Evolutionary conservation across 306 rosid genomes (phyloP), one percentile per base, ranked within the genome.

Genomic region (Myrica gale): DNA sequence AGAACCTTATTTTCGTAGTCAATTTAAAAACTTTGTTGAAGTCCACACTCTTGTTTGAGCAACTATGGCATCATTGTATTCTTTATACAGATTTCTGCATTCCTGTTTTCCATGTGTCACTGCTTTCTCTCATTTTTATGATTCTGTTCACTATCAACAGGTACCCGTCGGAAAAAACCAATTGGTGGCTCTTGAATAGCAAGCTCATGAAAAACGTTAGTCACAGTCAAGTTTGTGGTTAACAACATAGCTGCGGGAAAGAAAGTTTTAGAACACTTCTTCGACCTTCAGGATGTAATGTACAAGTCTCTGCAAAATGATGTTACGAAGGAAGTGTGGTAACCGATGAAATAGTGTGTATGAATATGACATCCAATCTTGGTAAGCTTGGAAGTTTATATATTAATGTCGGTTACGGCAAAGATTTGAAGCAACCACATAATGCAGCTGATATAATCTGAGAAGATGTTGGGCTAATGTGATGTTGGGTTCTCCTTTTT

Each of bases 61-160:
- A 0, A 2, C 37, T 32, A 32, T 32, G 37, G 51, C 10, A 9
- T 2, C 10, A 48, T 9, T 48, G 16, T 48, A 48, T 15, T 11
- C 0, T 3, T 11, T 58, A 10, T 12, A 21, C 21, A 4, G 65
- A 57, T 21, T 8, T 10, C 12, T 76, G 42, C 75, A 39, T 42
- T 76, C 7, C 12, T 69, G 23, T 66, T 63, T 56, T 63, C 44
- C 54, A 50, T 79, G 42, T 39, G 37, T 56, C 47, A 56, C 66
- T 71, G 9, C 15, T 55, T 68, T 48, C 44, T 44, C 78, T 67
- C 53, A 6, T 73, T 67, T 69, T 41, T 0, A 68, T 76, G 51
- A 57, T 69, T 60, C 76, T 37, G 65, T 78, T 79, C 81, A 55
- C 80, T 44, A 77, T 80, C 48, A 73, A 78, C 91, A 91, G 91